Evolutionary conservation across 352 stramenopile genomes (phyloP), one percentile per base, ranked within the genome.

Genomic region (Pythium rishiriense): DNA sequence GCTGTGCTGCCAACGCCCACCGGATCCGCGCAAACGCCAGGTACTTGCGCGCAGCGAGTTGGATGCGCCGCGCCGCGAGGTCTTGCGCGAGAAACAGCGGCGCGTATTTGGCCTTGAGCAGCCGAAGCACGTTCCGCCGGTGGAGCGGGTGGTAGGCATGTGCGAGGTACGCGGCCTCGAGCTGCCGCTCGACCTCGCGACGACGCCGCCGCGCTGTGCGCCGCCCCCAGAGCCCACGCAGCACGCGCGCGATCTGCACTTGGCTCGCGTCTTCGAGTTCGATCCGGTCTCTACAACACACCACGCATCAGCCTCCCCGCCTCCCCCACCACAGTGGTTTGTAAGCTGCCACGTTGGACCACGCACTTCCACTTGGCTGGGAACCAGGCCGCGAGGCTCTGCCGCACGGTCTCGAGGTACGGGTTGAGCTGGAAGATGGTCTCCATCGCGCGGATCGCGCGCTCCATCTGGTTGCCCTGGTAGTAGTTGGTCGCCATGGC

Each of bases 401-500:
- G 62, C 10, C 84, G 78, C 3, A 83, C 78, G 48, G 90, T 82
- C n/a, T 73, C 48, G 26, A 88, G 62, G 39, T 79, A 87, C 29
- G 67, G 73, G 45, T 84, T 75, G 41, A 90, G 71, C 35, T 83
- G 68, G 63, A 90, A 80, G 26, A 85, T 75, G 22, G 71, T 76
- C 70, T 90, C 81, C 75, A 91, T 87, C 47, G 81, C 72, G 17
- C 80, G 78, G 48, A 93, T 87, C 1, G 84, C 84, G 9, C 75
- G 76, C 58, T 91, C 80, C 84, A 93, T 91, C 47, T 90, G 81
- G 59, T 93, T 93, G 68, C 71, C 77, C 57, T 88, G 72, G 64
- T 88, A 91, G 49, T 81, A 89, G 19, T 81, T 85, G n/a, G 54
- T 56, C 14, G 72, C 81, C 21, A 93, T 74, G n/a, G 80, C 73